Evolutionary conservation across 257 asterid genomes (phyloP).

Genomic region (Solanum microdontum): DNA sequence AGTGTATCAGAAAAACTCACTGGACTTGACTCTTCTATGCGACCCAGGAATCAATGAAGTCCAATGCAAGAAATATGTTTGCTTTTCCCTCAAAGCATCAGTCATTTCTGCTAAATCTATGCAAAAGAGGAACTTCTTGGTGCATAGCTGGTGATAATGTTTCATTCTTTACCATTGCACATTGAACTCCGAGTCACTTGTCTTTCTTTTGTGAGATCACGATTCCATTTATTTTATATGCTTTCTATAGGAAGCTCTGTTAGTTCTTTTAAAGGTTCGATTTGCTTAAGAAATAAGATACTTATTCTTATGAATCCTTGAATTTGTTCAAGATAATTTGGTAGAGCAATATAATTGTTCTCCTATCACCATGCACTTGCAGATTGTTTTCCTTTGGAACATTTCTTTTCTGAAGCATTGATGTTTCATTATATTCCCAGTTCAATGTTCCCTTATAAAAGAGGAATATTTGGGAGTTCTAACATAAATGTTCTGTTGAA

Average conservation of each 20-base stretch:
- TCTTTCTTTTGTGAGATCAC: neutral
- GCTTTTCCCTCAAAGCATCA: neutral
- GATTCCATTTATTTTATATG: neutral
- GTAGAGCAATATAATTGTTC: neutral
- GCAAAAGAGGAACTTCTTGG: neutral
- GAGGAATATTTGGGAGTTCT: neutral
- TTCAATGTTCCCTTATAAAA: neutral
- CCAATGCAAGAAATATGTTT: neutral
- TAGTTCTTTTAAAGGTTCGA: neutral
- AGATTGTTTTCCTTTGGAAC: neutral
- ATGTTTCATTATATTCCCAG: neutral
- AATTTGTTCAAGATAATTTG: neutral
- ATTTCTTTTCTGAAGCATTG: neutral
- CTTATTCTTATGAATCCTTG: neutral
- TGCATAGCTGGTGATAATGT: neutral
- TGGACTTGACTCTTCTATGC: neutral
- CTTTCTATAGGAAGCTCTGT: neutral
- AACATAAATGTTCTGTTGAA: conserved; percentile 13
- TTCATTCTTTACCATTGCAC: neutral
- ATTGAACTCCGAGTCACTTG: neutral
- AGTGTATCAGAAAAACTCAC: neutral
- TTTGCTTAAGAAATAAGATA: neutral
- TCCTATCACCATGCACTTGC: neutral
- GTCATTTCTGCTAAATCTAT: neutral
- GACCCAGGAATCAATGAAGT: neutral